Conservation (phyloP, 345 rosid species). For the Dovyalis caffra region DNA sequence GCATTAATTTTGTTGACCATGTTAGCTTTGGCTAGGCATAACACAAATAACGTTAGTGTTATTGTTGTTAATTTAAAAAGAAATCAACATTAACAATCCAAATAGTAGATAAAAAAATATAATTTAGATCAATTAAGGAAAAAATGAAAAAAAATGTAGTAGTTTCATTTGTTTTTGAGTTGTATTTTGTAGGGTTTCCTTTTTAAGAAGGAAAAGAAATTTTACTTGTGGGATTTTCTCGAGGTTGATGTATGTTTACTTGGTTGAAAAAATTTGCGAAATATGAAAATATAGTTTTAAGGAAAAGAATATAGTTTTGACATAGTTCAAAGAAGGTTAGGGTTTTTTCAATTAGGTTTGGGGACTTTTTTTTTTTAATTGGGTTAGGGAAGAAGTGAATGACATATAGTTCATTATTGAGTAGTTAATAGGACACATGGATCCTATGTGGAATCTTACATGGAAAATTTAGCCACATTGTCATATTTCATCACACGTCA, state of each 20-base stretch:
- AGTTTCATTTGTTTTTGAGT: background rate
- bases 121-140: background rate
- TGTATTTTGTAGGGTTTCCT: conserved; percentile 12
- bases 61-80: conserved; percentile 76
- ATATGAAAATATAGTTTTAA: background rate
- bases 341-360: too few species aligned
- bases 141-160: background rate
- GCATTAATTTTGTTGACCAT: conserved; percentile 78
- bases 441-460: too few species aligned
- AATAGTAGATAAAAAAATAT: background rate
- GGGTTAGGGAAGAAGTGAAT: too few species aligned
- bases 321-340: too few species aligned
- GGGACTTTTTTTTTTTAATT: too few species aligned
- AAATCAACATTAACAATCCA: background rate
- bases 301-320: too few species aligned
- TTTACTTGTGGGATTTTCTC: background rate
- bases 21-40: conserved; percentile 72
- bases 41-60: conserved; percentile 79
- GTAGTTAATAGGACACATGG: too few species aligned
- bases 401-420: too few species aligned
- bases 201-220: background rate
- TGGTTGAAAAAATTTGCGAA: background rate
- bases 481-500: too few species aligned
- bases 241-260: background rate
- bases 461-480: too few species aligned